Conservation (phyloP, 2,329 filamentous ascomycete genomes). For the Diaporthe humulicola region DNA sequence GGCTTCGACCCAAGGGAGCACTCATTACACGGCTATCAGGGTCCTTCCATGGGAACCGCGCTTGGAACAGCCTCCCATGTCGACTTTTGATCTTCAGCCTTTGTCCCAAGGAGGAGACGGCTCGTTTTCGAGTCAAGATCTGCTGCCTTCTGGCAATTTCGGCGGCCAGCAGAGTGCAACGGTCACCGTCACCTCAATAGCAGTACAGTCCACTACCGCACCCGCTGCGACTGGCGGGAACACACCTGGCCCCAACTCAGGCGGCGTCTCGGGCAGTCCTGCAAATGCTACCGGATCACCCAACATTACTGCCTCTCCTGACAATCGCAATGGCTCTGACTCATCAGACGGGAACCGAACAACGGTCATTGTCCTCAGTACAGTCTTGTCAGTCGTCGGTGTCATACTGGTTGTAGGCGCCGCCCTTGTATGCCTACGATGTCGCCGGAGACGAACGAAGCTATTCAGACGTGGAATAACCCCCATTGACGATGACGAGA, state of each 20-base stretch:
- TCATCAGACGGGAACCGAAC: constrained; percentile 49
- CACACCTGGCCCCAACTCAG: not conserved
- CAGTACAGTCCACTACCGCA: not conserved
- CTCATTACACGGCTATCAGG: not conserved
- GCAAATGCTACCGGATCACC: constrained; percentile 12
- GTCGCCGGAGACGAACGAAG: constrained; percentile 53
- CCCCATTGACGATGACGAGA: constrained; percentile 75
- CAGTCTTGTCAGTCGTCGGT: constrained; percentile 61
- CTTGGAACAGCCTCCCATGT: constrained; percentile 13
- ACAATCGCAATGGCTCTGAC: not conserved
- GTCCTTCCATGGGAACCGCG: not conserved
- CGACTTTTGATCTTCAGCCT: constrained; percentile 5
- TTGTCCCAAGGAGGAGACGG: constrained; percentile 12
- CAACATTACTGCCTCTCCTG: not conserved
- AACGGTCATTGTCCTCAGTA: constrained; percentile 65
- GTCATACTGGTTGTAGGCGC: constrained; percentile 53
- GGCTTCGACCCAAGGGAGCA: not conserved
- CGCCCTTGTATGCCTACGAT: constrained; percentile 55
- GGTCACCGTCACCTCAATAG: not conserved
- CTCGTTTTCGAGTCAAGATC: not conserved
- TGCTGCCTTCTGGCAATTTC: not conserved
- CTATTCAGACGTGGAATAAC: constrained; percentile 69
- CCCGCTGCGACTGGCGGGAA: not conserved
- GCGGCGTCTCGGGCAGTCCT: constrained; percentile 1
- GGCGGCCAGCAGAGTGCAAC: constrained; percentile 12